These are phyloP conservation scores for Pittosporum tobira DNA, from an alignment of 129 eudicot genomes.

Conservation along the genomic window DNA sequence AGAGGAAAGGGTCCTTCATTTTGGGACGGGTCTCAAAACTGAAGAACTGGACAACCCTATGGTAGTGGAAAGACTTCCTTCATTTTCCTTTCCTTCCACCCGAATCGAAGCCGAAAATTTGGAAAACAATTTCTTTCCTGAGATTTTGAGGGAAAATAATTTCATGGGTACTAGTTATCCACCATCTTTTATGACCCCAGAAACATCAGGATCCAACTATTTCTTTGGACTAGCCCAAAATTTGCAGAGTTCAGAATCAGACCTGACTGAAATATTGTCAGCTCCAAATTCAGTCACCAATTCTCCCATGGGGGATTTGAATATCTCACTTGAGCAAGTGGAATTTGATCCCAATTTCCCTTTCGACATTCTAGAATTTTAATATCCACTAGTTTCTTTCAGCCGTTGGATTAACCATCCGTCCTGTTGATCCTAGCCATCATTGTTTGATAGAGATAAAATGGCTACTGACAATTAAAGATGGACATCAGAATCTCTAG, in stretches of 20 bases:
- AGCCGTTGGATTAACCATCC: neutral
- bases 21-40: conserved; percentile 14
- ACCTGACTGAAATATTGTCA: conserved; percentile 38
- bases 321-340: conserved; percentile 36
- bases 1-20: conserved; percentile 1
- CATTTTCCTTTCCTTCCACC: conserved; percentile 45
- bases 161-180: conserved; percentile 23
- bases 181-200: conserved; percentile 21
- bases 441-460: neutral
- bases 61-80: conserved; percentile 29
- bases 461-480: neutral
- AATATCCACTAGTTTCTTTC: conserved; percentile 12
- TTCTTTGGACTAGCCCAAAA: conserved; percentile 12
- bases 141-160: neutral
- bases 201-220: conserved; percentile 24
- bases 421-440: conserved; percentile 9
- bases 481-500: conserved; percentile 1
- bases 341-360: conserved; percentile 31
- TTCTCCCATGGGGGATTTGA: conserved; percentile 38
- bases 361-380: conserved; percentile 27
- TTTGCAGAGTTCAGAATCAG: conserved; percentile 38
- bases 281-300: conserved; percentile 40
- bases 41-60: conserved; percentile 4
- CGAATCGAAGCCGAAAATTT: conserved; percentile 31
- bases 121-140: conserved; percentile 26